Base-by-base conservation (phyloP, 2,329 filamentous ascomycete species). In the Aspergillus fijiensis region DNA sequence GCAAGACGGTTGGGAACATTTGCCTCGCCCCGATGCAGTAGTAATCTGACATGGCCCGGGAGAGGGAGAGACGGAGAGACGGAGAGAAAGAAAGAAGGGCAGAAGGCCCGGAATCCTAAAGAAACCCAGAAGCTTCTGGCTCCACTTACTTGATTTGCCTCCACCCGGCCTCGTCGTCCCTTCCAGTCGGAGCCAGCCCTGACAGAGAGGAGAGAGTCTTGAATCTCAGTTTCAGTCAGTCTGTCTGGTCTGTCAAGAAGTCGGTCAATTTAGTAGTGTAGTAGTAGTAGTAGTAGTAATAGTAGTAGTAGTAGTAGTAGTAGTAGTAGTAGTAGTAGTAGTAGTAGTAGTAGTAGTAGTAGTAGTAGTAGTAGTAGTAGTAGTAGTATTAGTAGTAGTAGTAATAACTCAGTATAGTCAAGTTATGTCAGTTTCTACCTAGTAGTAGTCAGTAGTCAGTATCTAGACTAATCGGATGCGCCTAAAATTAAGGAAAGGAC, bases 101-200 rank as follows among this genome's bases (percentile, higher is more conserved):
- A 16, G 39, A 45, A 45, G 39, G 39, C 14, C 39, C 39, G 39
- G 47, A 50, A 42, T 25, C 49, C 25, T 39, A 51, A 51, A 57
- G 48, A 51, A 57, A 23, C 45, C 29, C 21, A 49, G 55, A 57
- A 51, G 25, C 27, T 33, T 57, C 49, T 51, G 55, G 55, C 31
- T 51, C 49, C 55, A 57, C 55, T 35, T 27, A 33, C 25, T 25
- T 49, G 48, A 51, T 57, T 57, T 57, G 55, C 49, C 55, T 57
- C 55, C 55, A 57, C 49, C 55, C 27, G 55, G 55, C 39, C 33
- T 47, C 35, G 39, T 51, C 23, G 27, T 48, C n/a, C 14, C 10
- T n/a, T 51, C 21, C 21, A 45, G 39, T 45, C 5, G 33, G 33
- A 35, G 33, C 33, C 11, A 35, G 33, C 33, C 33, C 33, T 35